Base-by-base conservation (phyloP, 208 protist genomes). In the Leptomonas seymouri region DNA sequence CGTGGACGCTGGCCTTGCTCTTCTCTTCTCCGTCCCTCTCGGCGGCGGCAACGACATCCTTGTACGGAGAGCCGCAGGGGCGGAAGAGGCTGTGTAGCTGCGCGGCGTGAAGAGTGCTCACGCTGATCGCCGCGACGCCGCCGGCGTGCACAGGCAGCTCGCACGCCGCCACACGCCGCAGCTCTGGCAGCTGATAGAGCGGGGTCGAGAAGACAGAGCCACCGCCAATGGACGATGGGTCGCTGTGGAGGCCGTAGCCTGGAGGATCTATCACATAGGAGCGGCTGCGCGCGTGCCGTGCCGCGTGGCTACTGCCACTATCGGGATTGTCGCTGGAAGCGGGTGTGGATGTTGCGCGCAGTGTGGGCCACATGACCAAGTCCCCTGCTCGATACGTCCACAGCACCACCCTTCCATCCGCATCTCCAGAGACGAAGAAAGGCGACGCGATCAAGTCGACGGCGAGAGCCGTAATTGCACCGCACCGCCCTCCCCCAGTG, bases 341-440 rank as follows among this genome's bases (percentile, higher is more conserved):
- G 0, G 51, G n/a, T 21, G 34, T 30, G 18, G 34, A 21, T 6
- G 62, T 50, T 18, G 67, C 57, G 18, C 62, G 71, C 30, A 74
- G 39, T 18, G 72, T 78, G 23, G 66, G 51, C 44, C 58, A 73
- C 56, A 41, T 44, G 14, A 53, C 68, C 23, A 81, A 14, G 41
- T 80, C 66, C 12, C 73, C 76, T 12, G 70, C 74, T 20, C 63
- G 79, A 63, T 82, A 82, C 31, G 74, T 80, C 82, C 86, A 91
- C 57, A 89, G 62, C 48, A 61, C 73, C 50, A 93, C 75, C 16
- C 31, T 53, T 4, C 84, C 87, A 44, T 70, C 59, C 9, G 55
- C 72, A 50, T 90, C 77, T 25, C 87, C 87, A 2, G 81, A 72
- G 41, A 93, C 86, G 44, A 90, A 80, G 68, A 93, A 86, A 0